Evolutionary conservation across 108 stramenopile species (phyloP).

Genomic region (Aurantiochytrium sp.): DNA sequence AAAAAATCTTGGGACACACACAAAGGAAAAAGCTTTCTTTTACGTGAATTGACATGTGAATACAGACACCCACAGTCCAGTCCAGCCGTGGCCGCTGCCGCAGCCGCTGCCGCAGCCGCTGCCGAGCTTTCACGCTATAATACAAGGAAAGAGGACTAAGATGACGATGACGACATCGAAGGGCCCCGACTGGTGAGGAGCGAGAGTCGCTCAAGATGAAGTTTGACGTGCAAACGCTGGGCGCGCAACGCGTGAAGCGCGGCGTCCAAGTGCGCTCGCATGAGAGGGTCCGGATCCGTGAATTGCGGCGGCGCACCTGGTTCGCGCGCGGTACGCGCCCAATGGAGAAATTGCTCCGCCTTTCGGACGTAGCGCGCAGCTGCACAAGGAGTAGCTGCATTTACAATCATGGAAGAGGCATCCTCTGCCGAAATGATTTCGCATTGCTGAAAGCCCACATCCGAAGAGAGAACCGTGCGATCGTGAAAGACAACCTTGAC

Average conservation of each 20-base stretch:
- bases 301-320: background rate
- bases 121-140: no score
- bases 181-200: background rate
- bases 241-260: background rate
- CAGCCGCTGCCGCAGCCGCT: no score
- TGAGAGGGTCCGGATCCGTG: background rate
- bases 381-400: background rate
- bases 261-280: background rate
- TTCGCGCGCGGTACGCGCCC: background rate
- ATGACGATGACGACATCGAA: no score
- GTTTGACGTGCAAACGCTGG: background rate
- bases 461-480: slow-evolving; percentile 4
- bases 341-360: background rate
- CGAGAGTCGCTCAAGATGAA: background rate
- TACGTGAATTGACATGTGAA: no score
- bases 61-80: no score
- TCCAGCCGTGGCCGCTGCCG: no score
- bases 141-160: no score
- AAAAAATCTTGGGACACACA: no score
- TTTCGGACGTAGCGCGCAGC: background rate
- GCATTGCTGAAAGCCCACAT: background rate
- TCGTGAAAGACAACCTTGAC: background rate
- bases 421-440: background rate
- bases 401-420: background rate
- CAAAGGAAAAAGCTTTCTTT: no score